phyloP scores from a whole-genome alignment of 164 flowering plant species.

The Macadamia tetraphylla region DNA sequence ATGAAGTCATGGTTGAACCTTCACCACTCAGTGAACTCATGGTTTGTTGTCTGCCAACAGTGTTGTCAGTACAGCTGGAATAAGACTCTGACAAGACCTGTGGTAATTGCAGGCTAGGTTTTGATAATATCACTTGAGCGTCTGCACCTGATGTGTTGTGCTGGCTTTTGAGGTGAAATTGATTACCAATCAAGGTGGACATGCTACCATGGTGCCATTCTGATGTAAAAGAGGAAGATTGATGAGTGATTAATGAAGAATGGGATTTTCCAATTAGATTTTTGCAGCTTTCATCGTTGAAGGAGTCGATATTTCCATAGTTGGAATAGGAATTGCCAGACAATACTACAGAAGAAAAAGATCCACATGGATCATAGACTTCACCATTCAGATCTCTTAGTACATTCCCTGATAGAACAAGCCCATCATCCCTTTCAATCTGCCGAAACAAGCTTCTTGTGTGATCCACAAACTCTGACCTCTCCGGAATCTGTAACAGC shows the following conservation, averaged over 20 bases:
- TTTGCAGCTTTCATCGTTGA: constrained; percentile 12
- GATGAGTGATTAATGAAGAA: constrained; percentile 10
- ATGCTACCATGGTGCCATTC: constrained; percentile 14
- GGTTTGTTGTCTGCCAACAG: constrained; percentile 20
- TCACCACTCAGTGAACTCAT: constrained; percentile 29
- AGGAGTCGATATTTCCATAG: constrained; percentile 16
- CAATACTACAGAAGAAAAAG: constrained; percentile 31
- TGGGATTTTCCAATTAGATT: constrained; percentile 20
- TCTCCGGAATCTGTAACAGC: constrained; percentile 51
- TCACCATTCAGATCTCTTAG: constrained; percentile 21
- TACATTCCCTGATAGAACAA: constrained; percentile 11
- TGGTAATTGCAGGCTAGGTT: constrained; percentile 19
- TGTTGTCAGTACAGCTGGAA: constrained; percentile 9
- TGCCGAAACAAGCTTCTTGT: constrained; percentile 32
- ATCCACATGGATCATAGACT: constrained; percentile 21
- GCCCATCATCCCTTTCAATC: constrained; percentile 23
- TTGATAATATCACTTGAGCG: constrained; percentile 21
- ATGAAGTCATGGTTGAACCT: constrained; percentile 31
- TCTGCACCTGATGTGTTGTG: constrained; percentile 11
- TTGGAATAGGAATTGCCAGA: constrained; percentile 19
- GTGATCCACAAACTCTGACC: constrained; percentile 43
- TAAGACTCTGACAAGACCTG: constrained; percentile 12
- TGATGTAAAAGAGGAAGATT: constrained; percentile 12
- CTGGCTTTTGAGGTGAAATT: constrained; percentile 13
- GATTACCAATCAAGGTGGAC: constrained; percentile 6